phyloP scores from a whole-genome alignment of 2,329 filamentous ascomycete genomes.

The Diaporthe helianthi region DNA sequence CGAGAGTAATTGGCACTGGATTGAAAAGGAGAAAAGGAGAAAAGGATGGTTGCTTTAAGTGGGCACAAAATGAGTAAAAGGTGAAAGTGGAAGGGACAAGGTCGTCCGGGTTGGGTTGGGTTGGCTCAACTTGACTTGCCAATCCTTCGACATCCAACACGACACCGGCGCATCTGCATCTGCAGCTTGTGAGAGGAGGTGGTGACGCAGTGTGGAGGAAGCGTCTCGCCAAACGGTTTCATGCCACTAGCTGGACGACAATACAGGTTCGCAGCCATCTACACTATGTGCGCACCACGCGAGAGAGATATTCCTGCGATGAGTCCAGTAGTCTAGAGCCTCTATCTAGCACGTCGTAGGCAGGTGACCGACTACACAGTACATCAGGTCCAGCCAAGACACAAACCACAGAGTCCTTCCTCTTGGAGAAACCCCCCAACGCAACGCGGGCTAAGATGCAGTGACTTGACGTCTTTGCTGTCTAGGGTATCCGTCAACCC shows the following conservation, averaged over 20 bases:
- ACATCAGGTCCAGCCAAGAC: neutral
- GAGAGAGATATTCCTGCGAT: neutral
- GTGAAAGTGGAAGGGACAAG: neutral
- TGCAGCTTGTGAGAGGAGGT: neutral
- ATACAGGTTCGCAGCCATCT: neutral
- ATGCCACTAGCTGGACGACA: neutral
- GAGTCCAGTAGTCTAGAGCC: neutral
- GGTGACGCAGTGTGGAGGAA: neutral
- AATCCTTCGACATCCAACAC: neutral
- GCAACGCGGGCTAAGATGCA: neutral
- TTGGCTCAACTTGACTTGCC: neutral
- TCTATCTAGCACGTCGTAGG: neutral
- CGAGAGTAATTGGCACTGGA: too few relatives aligned
- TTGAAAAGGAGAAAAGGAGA: neutral
- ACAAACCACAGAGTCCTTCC: neutral
- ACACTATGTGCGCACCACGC: neutral
- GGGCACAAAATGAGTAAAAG: too few relatives aligned
- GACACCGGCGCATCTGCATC: neutral
- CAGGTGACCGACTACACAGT: neutral
- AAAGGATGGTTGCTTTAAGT: too few relatives aligned
- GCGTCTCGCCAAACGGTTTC: neutral
- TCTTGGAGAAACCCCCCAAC: neutral
- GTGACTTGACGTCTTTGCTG: constrained; percentile 20
- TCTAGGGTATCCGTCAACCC: constrained; percentile 28
- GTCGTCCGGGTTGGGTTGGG: neutral